Conservation (phyloP, 768 basidiomycete species). For the Kwoniella bestiolae region DNA sequence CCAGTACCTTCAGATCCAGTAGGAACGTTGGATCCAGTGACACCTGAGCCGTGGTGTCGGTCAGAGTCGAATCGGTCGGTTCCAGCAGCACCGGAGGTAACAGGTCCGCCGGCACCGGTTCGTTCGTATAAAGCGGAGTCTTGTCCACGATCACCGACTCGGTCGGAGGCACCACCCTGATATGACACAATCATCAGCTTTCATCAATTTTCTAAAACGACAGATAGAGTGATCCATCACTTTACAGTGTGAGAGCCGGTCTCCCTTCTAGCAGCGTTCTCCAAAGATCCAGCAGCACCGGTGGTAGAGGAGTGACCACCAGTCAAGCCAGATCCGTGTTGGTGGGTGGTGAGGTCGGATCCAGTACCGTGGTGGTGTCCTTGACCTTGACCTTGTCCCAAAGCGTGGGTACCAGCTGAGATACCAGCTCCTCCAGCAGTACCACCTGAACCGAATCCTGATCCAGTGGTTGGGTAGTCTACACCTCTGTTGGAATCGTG, state of each 20-base stretch:
- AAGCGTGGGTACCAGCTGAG: slow-evolving; percentile 6
- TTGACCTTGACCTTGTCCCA: not conserved
- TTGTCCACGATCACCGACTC: slow-evolving; percentile 34
- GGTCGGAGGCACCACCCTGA: slow-evolving; percentile 17
- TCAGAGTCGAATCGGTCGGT: slow-evolving; percentile 47
- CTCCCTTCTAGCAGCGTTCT: slow-evolving; percentile 6
- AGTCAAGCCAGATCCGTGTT: not conserved
- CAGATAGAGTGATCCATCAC: too few species aligned
- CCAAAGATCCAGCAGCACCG: not conserved
- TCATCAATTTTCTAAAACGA: too few species aligned
- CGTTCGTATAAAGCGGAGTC: slow-evolving; percentile 30
- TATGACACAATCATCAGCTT: not conserved
- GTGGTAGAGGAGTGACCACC: not conserved
- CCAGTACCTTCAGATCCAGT: not conserved
- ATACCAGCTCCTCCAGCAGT: slow-evolving; percentile 11
- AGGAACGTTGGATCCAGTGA: slow-evolving; percentile 15
- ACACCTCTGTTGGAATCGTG: not conserved
- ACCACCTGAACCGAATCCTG: slow-evolving; percentile 1
- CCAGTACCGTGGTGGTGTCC: slow-evolving; percentile 12
- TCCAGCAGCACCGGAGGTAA: slow-evolving; percentile 40
- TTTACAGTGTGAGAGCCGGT: not conserved
- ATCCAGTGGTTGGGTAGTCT: slow-evolving; percentile 5
- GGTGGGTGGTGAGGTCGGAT: slow-evolving; percentile 5
- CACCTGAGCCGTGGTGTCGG: slow-evolving; percentile 19
- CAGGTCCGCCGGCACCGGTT: slow-evolving; percentile 26